Percentiles rank a stretch among this genome's conserved stretches.
Conservation (phyloP, 306 rosid genomes). For the Glycyrrhiza uralensis region DNA sequence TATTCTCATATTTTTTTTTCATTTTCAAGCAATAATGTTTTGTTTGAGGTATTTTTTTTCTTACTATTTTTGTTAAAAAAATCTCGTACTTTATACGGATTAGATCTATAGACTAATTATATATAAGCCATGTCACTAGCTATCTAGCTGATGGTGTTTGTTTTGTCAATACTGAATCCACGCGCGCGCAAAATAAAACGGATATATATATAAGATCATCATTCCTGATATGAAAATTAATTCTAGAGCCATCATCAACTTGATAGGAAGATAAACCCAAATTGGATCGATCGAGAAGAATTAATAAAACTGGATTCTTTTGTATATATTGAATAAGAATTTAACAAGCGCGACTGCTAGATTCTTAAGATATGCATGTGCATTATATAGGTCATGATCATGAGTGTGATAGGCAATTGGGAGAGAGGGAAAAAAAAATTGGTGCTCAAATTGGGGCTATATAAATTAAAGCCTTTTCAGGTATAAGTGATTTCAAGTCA, state of each 20-base stretch:
- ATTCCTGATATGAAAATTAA: neutral
- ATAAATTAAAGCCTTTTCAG: neutral
- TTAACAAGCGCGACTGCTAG: too few relatives aligned
- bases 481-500: conserved; percentile 51
- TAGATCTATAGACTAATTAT: too few relatives aligned
- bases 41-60: too few relatives aligned
- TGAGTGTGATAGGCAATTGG: neutral
- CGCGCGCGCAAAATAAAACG: neutral
- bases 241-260: neutral
- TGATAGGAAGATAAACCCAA: neutral
- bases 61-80: too few relatives aligned
- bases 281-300: neutral
- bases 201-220: neutral
- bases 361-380: neutral
- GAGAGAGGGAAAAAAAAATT: neutral
- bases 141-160: neutral
- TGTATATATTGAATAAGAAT: too few relatives aligned
- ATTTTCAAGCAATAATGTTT: too few relatives aligned
- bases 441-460: neutral
- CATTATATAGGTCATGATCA: neutral
- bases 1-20: too few relatives aligned
- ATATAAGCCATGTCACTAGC: neutral
- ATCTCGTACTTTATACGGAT: too few relatives aligned
- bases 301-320: neutral
- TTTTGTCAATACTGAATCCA: conserved; percentile 8